Conservation (phyloP, 208 protist species). For the Crithidia sp. region DNA sequence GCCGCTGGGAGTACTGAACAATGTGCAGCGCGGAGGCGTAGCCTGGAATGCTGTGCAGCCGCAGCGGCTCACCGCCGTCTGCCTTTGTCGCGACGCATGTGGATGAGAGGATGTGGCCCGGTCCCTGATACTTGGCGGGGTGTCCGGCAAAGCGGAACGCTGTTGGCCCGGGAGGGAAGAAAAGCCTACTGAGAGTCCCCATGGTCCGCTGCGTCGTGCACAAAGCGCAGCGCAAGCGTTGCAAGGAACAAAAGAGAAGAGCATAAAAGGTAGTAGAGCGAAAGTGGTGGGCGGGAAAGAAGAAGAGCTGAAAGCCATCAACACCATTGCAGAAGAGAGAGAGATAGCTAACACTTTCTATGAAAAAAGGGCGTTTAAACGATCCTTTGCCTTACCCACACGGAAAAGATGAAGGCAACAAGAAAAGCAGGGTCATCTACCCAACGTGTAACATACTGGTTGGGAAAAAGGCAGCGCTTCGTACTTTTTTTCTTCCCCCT, state of each 20-base stretch:
- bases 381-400: no score
- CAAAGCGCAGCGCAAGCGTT: neutral
- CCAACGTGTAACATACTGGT: no score
- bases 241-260: neutral
- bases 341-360: no score
- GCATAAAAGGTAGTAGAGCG: no score
- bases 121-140: conserved; percentile 29
- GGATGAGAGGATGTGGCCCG: conserved; percentile 36
- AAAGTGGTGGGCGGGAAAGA: no score
- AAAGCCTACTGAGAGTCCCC: conserved; percentile 24
- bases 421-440: no score
- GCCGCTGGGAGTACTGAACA: conserved; percentile 39
- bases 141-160: conserved; percentile 42
- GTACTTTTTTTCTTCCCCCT: no score
- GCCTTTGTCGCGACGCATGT: conserved; percentile 29
- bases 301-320: no score
- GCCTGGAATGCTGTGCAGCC: conserved; percentile 50
- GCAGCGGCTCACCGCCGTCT: conserved; percentile 35
- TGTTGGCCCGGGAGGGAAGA: conserved; percentile 23
- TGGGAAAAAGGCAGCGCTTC: no score
- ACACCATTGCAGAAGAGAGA: no score
- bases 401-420: no score
- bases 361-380: no score
- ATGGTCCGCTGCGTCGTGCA: conserved; percentile 1
- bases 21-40: conserved; percentile 48